Evolutionary conservation across 768 basidiomycete genomes (phyloP).

Genomic region (Rubroboletus pulcherrimus): DNA sequence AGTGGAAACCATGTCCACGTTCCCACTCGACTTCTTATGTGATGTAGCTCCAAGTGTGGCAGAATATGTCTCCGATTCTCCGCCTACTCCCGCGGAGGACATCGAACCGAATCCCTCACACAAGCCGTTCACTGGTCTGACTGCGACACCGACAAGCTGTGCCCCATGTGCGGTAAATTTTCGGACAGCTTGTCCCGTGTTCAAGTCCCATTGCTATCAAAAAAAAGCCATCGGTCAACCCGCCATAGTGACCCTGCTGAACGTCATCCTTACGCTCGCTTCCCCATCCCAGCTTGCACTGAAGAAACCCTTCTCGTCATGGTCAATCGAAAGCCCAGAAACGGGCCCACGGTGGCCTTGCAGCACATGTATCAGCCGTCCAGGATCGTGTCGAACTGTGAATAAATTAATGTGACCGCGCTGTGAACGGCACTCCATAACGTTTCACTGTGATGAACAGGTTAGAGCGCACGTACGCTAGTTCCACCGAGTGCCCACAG

Average conservation of each 20-base stretch:
- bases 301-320: slow-evolving; percentile 81
- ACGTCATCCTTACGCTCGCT: slow-evolving; percentile 58
- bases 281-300: slow-evolving; percentile 96
- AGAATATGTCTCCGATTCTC: slow-evolving; percentile 18
- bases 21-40: slow-evolving; percentile 15
- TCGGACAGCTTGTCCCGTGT: slow-evolving; percentile 77
- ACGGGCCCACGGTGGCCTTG: slow-evolving; percentile 77
- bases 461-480: slow-evolving; percentile 50
- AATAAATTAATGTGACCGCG: slow-evolving; percentile 90
- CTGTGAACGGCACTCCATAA: slow-evolving; percentile 38
- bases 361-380: slow-evolving; percentile 60
- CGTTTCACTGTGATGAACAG: slow-evolving; percentile 16
- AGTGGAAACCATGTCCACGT: slow-evolving; percentile 20
- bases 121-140: slow-evolving; percentile 57
- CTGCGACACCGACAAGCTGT: slow-evolving; percentile 77
- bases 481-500: slow-evolving; percentile 90
- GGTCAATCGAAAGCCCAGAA: slow-evolving; percentile 76
- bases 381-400: slow-evolving; percentile 90
- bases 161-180: slow-evolving; percentile 79
- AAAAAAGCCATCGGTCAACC: slow-evolving; percentile 5
- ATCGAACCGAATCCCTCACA: slow-evolving; percentile 30
- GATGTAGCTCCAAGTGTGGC: slow-evolving; percentile 6
- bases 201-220: slow-evolving; percentile 93
- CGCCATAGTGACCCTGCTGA: background rate
- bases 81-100: slow-evolving; percentile 24